Evolutionary conservation across 805 yeast species (phyloP), one percentile per base, ranked within the genome.

Genomic region (Barnettozyma sucrosica): DNA sequence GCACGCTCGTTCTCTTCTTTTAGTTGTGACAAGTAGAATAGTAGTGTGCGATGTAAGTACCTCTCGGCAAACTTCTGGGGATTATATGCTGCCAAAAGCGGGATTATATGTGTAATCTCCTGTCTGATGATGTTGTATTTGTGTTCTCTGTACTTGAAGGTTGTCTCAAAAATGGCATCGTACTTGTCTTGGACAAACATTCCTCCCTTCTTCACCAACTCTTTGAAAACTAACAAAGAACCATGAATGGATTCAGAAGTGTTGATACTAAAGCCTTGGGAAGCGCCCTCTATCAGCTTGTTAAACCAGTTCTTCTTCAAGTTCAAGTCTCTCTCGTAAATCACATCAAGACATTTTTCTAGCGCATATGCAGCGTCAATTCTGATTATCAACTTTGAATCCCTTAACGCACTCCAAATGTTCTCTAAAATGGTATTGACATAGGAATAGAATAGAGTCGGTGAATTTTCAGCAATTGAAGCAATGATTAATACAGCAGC

Each of bases 321-420:
- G 34, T 78, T 78, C 9, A 74, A 64, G 61, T 92, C 97, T 52
- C 98, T 74, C 47, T 84, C 83, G 55, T 85, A 82, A 13, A 92
- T 79, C 8, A 93, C 89, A 43, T 77, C 76, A 55, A 90, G 73
- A 62, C 97, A 89, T 48, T 81, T 78, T 23, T 84, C 83, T 47
- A 93, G 68, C 2, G 95, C 83, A 1, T 78, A 73, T 0, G 97
- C 96, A 0, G 97, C 83, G 61, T 92, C 98, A 47, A 75, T 75
- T 55, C 98, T 73, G 36, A 92, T 83, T 2, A 77, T 73, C 18
- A 80, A 69, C 57, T 87, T 89, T 18, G 81, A 74, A 63, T 93
- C 98, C 51, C 92, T 74, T 38, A 93, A 68, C 0, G 95, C 96
- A 36, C 81, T 74, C 97, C 97, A 92, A 16, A 93, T 79, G 55